These are phyloP conservation scores for Plectosphaerella sp. DNA, from an alignment of 2,329 filamentous ascomycete species.

Conservation along the genomic window DNA sequence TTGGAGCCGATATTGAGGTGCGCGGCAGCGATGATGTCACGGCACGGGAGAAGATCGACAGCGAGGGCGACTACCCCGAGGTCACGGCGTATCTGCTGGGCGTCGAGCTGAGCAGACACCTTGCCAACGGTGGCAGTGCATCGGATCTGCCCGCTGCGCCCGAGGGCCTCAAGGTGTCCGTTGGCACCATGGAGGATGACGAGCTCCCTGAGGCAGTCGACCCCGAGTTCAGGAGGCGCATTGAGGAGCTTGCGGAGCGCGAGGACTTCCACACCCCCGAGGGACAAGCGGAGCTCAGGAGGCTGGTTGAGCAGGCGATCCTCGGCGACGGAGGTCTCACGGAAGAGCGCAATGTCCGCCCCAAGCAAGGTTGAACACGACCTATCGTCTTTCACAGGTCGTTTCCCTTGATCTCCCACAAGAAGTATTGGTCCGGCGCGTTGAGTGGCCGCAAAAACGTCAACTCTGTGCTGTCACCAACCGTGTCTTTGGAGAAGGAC, in stretches of 20 bases:
- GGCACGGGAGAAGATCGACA: conserved; percentile 73
- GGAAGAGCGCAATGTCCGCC: conserved; percentile 60
- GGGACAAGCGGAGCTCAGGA: conserved; percentile 73
- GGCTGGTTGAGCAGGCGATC: conserved; percentile 77
- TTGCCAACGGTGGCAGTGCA: conserved; percentile 4
- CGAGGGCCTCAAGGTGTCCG: conserved; percentile 69
- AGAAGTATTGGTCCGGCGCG: conserved; percentile 47
- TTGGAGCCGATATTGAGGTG: conserved; percentile 63
- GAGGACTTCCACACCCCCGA: conserved; percentile 79
- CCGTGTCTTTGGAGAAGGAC: conserved; percentile 41
- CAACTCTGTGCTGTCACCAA: conserved; percentile 42
- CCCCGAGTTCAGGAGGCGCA: conserved; percentile 76
- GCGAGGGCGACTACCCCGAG: conserved; percentile 72
- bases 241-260: conserved; percentile 81
- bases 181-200: conserved; percentile 66
- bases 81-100: conserved; percentile 66
- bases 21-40: conserved; percentile 73
- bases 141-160: conserved; percentile 59
- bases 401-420: conserved; percentile 53
- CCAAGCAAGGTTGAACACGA: conserved; percentile 49
- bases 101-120: conserved; percentile 23
- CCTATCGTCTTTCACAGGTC: conserved; percentile 22
- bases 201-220: conserved; percentile 64
- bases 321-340: conserved; percentile 55
- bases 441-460: conserved; percentile 49